A percentile compares a stretch with the other conserved stretches of the same genome.
These are phyloP conservation scores for Madurella mycetomatis DNA, from an alignment of 2,329 filamentous ascomycete genomes.

Conservation along the genomic window DNA sequence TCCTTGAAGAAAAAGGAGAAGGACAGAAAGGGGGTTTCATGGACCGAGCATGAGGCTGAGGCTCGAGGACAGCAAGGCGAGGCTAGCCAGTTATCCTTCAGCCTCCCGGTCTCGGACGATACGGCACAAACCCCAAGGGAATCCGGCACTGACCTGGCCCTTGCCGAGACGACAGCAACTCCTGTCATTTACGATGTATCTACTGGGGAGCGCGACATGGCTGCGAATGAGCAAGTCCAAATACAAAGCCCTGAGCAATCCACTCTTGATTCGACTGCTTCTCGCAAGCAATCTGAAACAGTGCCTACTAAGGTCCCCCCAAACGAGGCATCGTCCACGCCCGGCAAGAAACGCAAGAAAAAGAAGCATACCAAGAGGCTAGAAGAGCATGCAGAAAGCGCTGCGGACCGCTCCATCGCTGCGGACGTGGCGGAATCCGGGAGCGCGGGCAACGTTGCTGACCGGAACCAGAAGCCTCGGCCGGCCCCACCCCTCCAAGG, in stretches of 20 bases:
- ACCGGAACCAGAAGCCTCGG: background rate
- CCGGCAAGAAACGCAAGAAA: conserved; percentile 31
- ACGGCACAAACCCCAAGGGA: background rate
- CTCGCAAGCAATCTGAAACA: background rate
- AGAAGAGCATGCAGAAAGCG: conserved; percentile 1
- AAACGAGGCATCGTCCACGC: background rate
- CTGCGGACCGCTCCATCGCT: background rate
- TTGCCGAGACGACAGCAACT: background rate
- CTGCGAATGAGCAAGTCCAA: background rate
- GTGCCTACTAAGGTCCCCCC: background rate
- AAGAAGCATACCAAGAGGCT: conserved; percentile 41
- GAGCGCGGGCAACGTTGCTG: background rate
- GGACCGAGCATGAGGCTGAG: conserved; percentile 22
- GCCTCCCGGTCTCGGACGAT: background rate
- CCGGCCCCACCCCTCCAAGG: conserved; percentile 7
- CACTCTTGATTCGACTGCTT: background rate
- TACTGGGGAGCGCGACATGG: background rate
- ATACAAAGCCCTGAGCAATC: background rate
- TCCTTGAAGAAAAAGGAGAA: conserved; percentile 28
- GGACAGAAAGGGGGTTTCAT: conserved; percentile 24
- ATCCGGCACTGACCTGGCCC: background rate
- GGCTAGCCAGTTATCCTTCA: background rate
- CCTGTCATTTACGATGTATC: background rate
- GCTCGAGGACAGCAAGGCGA: background rate
- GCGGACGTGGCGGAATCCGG: background rate